Evolutionary conservation across 2,329 filamentous ascomycete genomes (phyloP).

Genomic region (Paradendryphiella salina): DNA sequence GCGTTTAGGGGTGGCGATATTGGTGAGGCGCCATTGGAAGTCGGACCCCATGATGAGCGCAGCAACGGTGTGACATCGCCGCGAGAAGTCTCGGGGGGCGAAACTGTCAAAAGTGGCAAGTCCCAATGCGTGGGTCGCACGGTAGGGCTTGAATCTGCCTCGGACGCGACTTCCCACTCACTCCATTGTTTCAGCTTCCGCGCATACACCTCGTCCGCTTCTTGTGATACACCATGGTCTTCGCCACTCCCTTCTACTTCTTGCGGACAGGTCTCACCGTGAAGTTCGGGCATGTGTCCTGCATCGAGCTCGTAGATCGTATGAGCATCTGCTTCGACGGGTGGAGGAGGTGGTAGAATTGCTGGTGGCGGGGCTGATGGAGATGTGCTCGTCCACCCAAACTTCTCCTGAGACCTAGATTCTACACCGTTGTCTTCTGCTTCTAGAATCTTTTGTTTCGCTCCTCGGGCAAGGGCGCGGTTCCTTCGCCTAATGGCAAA

Average conservation of each 20-base stretch:
- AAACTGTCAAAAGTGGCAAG: conserved; percentile 8
- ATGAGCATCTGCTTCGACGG: conserved; percentile 28
- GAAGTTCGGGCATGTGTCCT: conserved; percentile 26
- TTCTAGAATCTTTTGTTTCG: not conserved
- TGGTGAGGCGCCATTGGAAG: conserved; percentile 2
- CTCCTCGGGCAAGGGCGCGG: conserved; percentile 6
- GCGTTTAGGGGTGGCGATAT: conserved; percentile 14
- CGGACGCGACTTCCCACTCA: conserved; percentile 10
- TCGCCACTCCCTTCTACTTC: conserved; percentile 18
- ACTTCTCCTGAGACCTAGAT: conserved; percentile 21
- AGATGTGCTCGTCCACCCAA: conserved; percentile 4
- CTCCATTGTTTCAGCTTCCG: conserved; percentile 16
- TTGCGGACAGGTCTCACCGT: conserved; percentile 20
- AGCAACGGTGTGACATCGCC: conserved; percentile 16
- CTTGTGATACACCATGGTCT: conserved; percentile 2
- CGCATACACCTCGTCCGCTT: conserved; percentile 15
- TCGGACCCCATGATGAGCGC: conserved; percentile 7
- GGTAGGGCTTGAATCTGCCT: not conserved
- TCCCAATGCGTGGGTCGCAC: not conserved
- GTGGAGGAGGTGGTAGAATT: conserved; percentile 6
- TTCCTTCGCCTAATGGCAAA: conserved; percentile 29
- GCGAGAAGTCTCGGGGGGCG: conserved; percentile 8
- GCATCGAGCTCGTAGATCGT: conserved; percentile 31
- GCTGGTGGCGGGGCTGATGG: not conserved
- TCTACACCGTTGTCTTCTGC: conserved; percentile 14